These are phyloP conservation scores for Venturia aucupariae DNA, from an alignment of 2,329 filamentous ascomycete genomes.

Conservation along the genomic window DNA sequence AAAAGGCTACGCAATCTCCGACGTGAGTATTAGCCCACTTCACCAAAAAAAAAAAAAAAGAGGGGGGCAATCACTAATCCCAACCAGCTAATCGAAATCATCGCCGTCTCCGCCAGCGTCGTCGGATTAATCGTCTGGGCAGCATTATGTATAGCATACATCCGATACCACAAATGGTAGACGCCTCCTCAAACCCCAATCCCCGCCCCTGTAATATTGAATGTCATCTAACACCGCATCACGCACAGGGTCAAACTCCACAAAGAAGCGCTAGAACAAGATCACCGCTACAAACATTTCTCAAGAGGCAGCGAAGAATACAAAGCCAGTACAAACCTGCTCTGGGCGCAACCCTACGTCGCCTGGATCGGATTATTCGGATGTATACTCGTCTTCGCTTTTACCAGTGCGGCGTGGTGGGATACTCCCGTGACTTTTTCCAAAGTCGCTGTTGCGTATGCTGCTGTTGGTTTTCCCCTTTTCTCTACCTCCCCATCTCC, in stretches of 20 bases:
- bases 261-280: not conserved
- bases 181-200: too few species aligned
- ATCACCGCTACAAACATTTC: not conserved
- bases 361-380: not conserved
- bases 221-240: not conserved
- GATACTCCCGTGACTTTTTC: not conserved
- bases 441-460: constrained; percentile 9
- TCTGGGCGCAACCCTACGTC: not conserved
- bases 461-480: not conserved
- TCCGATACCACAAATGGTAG: constrained; percentile 7
- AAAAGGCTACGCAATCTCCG: not conserved
- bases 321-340: not conserved
- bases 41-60: too few species aligned
- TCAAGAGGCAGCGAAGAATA: not conserved
- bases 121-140: constrained; percentile 10
- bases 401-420: constrained; percentile 9
- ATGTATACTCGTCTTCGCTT: not conserved
- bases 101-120: not conserved
- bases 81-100: not conserved
- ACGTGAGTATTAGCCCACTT: not conserved
- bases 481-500: too few species aligned
- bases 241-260: not conserved
- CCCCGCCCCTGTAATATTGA: too few species aligned
- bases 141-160: constrained; percentile 4
- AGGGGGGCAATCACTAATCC: not conserved